A percentile compares a stretch with the other conserved stretches of the same genome.
Evolutionary conservation across 371 early-diverging fungal genomes (phyloP).

Genomic region (Mortierella sp.): DNA sequence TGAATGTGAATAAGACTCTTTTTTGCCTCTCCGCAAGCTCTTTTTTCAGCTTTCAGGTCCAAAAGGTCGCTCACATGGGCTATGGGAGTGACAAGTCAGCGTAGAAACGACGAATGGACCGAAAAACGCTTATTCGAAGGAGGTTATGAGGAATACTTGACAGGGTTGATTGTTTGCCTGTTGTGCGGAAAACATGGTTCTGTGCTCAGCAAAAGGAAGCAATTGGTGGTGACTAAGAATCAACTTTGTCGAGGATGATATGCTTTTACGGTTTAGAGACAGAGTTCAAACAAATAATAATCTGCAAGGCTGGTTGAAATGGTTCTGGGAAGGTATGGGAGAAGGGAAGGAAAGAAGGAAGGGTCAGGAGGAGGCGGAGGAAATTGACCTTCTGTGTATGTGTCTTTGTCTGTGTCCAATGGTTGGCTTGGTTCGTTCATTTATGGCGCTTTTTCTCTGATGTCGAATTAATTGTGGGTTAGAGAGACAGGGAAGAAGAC

Average conservation of each 20-base stretch:
- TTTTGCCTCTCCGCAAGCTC: not conserved
- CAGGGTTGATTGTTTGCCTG: not conserved
- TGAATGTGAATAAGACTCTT: not conserved
- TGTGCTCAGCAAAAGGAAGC: slow-evolving; percentile 5
- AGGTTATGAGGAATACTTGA: not conserved
- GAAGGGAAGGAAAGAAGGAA: not conserved
- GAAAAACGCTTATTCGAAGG: not conserved
- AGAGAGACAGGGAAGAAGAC: not conserved
- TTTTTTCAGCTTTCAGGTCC: not conserved
- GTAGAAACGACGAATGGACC: not conserved
- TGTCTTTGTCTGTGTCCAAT: not conserved
- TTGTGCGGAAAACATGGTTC: not conserved
- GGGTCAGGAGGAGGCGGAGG: not conserved
- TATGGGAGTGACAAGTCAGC: not conserved
- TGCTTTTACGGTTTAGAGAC: not conserved
- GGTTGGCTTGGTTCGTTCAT: slow-evolving; percentile 7
- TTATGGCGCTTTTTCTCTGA: not conserved
- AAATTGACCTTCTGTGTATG: not conserved
- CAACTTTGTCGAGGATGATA: not conserved
- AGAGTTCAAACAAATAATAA: not conserved
- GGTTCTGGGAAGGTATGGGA: not conserved
- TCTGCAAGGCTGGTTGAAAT: not conserved
- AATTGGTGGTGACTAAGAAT: slow-evolving; percentile 1
- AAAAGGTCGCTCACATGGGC: not conserved
- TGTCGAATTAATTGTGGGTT: not conserved